A percentile compares a stretch with the other conserved stretches of the same genome.
These are phyloP conservation scores for Dictyophora rubrovolvata DNA, from an alignment of 768 basidiomycete genomes.

Conservation along the genomic window DNA sequence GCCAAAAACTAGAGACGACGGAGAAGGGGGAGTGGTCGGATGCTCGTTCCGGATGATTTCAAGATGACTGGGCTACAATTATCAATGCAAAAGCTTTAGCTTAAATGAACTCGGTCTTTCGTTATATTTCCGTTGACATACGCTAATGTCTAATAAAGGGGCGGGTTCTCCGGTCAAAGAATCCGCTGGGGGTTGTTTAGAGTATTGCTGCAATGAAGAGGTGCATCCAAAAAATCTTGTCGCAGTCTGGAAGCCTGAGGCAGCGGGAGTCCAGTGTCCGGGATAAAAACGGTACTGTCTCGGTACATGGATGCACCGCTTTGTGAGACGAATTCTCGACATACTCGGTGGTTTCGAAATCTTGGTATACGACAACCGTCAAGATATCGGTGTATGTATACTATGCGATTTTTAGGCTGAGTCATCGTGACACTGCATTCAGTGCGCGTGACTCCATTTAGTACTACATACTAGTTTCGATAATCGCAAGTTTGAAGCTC, in stretches of 20 bases:
- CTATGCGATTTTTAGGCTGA: too few species aligned
- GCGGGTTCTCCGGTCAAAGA: slow-evolving; percentile 43
- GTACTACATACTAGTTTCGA: too few species aligned
- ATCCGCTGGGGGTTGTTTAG: slow-evolving; percentile 21
- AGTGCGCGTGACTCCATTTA: too few species aligned
- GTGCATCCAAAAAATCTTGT: neutral
- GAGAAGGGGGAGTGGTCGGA: slow-evolving; percentile 54
- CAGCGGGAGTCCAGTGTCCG: neutral
- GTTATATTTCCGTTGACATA: slow-evolving; percentile 18
- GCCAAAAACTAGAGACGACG: slow-evolving; percentile 69
- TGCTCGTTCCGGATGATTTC: slow-evolving; percentile 36
- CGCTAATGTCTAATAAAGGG: slow-evolving; percentile 43
- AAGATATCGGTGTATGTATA: too few species aligned
- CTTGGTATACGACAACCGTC: too few species aligned
- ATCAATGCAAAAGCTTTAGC: neutral
- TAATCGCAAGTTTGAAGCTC: too few species aligned
- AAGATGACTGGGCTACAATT: slow-evolving; percentile 44
- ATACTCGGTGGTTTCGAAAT: too few species aligned
- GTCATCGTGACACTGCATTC: too few species aligned
- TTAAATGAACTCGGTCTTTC: too few species aligned
- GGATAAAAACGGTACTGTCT: too few species aligned
- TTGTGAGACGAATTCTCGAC: too few species aligned
- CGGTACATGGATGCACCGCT: too few species aligned
- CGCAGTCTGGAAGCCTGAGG: neutral
- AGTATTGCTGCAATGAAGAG: slow-evolving; percentile 1